phyloP scores from a whole-genome alignment of 164 flowering plant genomes.

The Annona squamosa region DNA sequence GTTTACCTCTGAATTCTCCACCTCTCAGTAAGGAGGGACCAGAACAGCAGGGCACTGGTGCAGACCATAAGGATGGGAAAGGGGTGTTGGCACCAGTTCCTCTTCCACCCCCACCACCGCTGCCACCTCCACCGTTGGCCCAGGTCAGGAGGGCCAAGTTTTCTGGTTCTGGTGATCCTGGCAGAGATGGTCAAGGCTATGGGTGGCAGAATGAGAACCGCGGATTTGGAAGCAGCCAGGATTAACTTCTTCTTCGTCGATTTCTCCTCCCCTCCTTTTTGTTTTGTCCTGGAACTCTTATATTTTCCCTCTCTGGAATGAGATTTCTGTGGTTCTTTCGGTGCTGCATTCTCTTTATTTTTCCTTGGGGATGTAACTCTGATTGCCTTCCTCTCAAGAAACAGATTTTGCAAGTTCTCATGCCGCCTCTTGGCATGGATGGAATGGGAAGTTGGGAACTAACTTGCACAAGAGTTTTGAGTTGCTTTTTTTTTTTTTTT shows the following conservation, averaged over 20 bases:
- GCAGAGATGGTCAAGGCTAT: constrained; percentile 42
- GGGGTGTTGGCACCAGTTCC: constrained; percentile 53
- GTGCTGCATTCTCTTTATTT: background rate
- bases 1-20: constrained; percentile 25
- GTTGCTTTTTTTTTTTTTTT: too few relatives aligned
- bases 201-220: constrained; percentile 54
- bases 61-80: constrained; percentile 48
- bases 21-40: constrained; percentile 26
- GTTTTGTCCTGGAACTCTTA: background rate
- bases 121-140: constrained; percentile 38
- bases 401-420: too few relatives aligned
- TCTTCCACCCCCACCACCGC: constrained; percentile 53
- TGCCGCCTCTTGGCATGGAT: too few relatives aligned
- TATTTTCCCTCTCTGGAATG: background rate
- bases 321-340: background rate
- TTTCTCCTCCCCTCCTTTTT: background rate
- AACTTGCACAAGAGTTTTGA: too few relatives aligned
- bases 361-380: too few relatives aligned
- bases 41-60: constrained; percentile 28
- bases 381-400: too few relatives aligned
- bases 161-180: constrained; percentile 31
- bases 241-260: constrained; percentile 6
- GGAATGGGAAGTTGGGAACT: too few relatives aligned
- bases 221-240: constrained; percentile 38
- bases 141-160: constrained; percentile 33